Conservation (phyloP, 768 basidiomycete species). For the Amanita thiersii region DNA sequence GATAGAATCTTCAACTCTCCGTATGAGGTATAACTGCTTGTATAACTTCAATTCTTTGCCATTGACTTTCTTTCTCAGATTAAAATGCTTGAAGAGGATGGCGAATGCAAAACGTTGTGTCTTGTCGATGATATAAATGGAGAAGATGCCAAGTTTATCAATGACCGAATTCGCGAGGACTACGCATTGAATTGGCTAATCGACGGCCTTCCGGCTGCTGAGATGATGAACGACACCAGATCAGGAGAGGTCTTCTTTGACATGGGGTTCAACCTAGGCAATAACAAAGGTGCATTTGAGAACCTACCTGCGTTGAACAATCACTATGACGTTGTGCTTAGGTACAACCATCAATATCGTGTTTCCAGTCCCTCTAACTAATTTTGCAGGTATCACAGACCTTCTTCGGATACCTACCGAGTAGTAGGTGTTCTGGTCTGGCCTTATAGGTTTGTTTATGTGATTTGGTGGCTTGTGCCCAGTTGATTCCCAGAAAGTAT, state of each 20-base stretch:
- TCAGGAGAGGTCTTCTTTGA: conserved; percentile 87
- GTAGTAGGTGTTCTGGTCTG: conserved; percentile 93
- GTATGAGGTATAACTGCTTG: conserved; percentile 58
- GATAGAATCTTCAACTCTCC: conserved; percentile 91
- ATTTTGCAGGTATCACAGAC: conserved; percentile 65
- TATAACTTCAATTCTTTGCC: neutral
- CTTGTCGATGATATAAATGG: conserved; percentile 40
- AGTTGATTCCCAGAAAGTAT: conserved; percentile 30
- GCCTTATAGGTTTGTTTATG: conserved; percentile 32
- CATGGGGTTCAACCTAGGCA: conserved; percentile 90
- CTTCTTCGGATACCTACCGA: conserved; percentile 61
- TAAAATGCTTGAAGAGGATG: conserved; percentile 70
- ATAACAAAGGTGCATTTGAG: conserved; percentile 50
- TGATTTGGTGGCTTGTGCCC: neutral
- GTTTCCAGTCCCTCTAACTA: conserved; percentile 5
- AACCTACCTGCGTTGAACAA: conserved; percentile 76
- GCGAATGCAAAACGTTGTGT: conserved; percentile 75
- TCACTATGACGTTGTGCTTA: conserved; percentile 82
- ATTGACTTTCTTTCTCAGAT: conserved; percentile 36
- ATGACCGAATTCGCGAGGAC: conserved; percentile 84
- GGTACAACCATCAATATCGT: conserved; percentile 29
- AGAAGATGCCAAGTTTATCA: conserved; percentile 83
- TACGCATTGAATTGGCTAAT: conserved; percentile 94
- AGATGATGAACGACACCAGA: conserved; percentile 78
- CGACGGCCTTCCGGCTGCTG: conserved; percentile 89